Base-by-base conservation (phyloP, 257 asterid species). In the Solanum bukasovii region DNA sequence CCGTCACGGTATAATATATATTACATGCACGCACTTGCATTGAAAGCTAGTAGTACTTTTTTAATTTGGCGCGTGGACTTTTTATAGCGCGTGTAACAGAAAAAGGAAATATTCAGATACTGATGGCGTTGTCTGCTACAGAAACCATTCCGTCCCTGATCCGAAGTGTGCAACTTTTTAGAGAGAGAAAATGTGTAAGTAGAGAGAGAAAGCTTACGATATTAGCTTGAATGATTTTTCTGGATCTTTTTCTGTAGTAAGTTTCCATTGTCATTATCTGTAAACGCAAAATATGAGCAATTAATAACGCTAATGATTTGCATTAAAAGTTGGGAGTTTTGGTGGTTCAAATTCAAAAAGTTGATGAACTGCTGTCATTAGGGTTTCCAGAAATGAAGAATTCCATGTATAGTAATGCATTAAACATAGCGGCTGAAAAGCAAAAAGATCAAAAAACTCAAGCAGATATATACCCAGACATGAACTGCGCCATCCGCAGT, bases 191-290 rank as follows among this genome's bases (percentile, higher is more conserved):
- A 77, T 7, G 71, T 34, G 4, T 14, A 49, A 56, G 29, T 25
- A 89, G 87, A 89, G 83, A 91, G 85, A 86, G 89, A 89, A 87
- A 90, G 63, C 84, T 87, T 86, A 93, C 94, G 87, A 78, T 49
- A 82, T 42, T 75, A 68, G 91, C n/a, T 75, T 92, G 91, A 70
- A 88, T 89, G 86, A 89, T 46, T 83, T 91, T 94, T 89, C 88
- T 91, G 87, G 91, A 90, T 88, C 96, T 91, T 92, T 93, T 93
- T 87, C 98, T 89, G 92, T 92, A 92, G 85, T 94, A 96, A 72
- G 98, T 94, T 90, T 94, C 98, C 92, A 93, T 92, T 85, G 72
- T 87, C 89, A 86, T 77, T 75, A 29, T 88, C 95, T 93, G 95
- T 23, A 56, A 84, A 88, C 70, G 56, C 12, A 46, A 77, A 29